Conservation (phyloP, 768 basidiomycete species). For the Boletus sp. region DNA sequence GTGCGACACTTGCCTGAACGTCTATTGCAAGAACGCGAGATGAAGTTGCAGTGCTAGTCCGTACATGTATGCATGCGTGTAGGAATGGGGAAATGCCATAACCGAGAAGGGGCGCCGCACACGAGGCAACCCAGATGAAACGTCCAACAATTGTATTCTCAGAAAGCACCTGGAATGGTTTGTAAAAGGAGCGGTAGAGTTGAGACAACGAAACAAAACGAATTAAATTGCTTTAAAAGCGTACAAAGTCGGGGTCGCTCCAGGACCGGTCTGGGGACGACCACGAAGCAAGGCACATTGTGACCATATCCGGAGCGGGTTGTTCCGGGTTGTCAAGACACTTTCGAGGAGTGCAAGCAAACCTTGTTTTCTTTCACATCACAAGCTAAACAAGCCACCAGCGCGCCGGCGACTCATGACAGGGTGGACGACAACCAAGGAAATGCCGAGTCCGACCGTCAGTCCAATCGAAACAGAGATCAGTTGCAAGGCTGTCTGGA, state of each 20-base stretch:
- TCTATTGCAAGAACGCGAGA: too few relatives aligned
- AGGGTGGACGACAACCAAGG: slow-evolving; percentile 63
- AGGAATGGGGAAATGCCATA: too few relatives aligned
- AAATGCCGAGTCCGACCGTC: slow-evolving; percentile 76
- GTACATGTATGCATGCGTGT: too few relatives aligned
- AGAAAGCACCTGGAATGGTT: not conserved
- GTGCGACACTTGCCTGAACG: too few relatives aligned
- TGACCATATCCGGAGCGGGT: not conserved
- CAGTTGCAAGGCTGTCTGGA: slow-evolving; percentile 71
- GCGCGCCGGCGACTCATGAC: slow-evolving; percentile 55
- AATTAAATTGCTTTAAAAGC: slow-evolving; percentile 6
- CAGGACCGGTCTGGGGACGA: not conserved
- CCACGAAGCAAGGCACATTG: not conserved
- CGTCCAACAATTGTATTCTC: not conserved
- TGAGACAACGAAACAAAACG: slow-evolving; percentile 12
- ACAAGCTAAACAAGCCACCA: slow-evolving; percentile 63
- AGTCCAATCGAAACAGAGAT: slow-evolving; percentile 74
- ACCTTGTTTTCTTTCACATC: not conserved
- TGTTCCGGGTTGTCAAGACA: not conserved
- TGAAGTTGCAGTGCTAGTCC: too few relatives aligned
- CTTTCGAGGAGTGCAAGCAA: not conserved
- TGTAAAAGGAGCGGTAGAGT: not conserved
- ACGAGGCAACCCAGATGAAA: too few relatives aligned
- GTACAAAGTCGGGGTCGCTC: not conserved
- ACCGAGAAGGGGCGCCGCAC: too few relatives aligned